Conservation (phyloP, 768 basidiomycete species). For the Exsudoporus frostii region DNA sequence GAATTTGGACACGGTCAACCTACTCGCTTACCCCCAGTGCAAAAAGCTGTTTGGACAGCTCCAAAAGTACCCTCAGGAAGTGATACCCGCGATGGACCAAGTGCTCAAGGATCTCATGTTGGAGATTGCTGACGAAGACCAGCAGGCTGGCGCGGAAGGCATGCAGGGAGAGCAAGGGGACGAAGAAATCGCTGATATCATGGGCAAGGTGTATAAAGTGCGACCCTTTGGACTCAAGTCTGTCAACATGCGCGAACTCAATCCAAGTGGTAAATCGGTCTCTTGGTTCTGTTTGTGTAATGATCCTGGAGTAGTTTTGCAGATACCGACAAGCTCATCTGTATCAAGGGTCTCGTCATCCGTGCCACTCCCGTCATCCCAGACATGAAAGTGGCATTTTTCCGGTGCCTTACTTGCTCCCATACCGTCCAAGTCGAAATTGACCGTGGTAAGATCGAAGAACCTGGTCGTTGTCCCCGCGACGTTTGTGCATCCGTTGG, state of each 20-base stretch:
- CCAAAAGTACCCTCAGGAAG: conserved; percentile 93
- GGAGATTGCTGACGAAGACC: conserved; percentile 80
- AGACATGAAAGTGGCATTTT: conserved; percentile 99
- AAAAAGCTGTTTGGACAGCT: conserved; percentile 84
- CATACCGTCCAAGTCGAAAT: conserved; percentile 98
- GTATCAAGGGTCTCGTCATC: conserved; percentile 95
- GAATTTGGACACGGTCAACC: conserved; percentile 85
- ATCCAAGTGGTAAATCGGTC: conserved; percentile 71
- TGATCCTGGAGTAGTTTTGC: conserved; percentile 1
- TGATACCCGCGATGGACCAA: conserved; percentile 96
- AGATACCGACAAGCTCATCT: conserved; percentile 98
- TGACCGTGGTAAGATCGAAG: conserved; percentile 95
- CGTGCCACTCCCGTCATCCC: conserved; percentile 97
- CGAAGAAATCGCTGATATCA: conserved; percentile 85
- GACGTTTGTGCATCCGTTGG: conserved; percentile 88
- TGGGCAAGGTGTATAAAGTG: conserved; percentile 86
- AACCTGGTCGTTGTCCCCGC: conserved; percentile 87
- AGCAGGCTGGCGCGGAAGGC: conserved; percentile 63
- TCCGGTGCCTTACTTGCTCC: conserved; percentile 92
- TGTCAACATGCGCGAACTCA: conserved; percentile 93
- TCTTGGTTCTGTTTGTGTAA: neutral
- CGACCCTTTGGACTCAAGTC: conserved; percentile 82
- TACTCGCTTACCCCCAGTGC: conserved; percentile 80
- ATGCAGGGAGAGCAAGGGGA: conserved; percentile 76
- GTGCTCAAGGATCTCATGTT: conserved; percentile 92